Base-by-base conservation (phyloP, 345 rosid genomes). In the Conringia planisiliqua region DNA sequence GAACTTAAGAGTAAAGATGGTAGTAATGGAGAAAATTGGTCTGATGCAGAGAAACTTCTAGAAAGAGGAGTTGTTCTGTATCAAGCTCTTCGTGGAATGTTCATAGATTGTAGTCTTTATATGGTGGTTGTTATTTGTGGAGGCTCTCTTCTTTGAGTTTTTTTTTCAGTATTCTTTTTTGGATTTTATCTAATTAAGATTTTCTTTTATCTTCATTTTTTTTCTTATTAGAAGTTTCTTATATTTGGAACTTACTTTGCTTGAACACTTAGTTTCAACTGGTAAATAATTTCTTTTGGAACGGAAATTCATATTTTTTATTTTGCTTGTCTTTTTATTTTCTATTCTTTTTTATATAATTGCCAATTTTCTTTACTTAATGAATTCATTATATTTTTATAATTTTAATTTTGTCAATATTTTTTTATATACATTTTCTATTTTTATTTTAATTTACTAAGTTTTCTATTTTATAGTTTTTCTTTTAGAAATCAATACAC, bases 81-180 rank as follows among this genome's bases (percentile, higher is more conserved):
- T 76, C 90, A 83, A 80, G 80, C 79, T 6, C 38, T 81, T 13
- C 85, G 92, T 20, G 96, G 82, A n/a, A 36, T 88, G 59, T 88
- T 90, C 70, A 90, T 85, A 57, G 97, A 88, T 78, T 86, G 82
- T 86, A 88, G 96, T 78, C 75, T 92, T 67, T 92, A 92, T 75
- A 62, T 82, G 54, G 90, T 84, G 52, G 81, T 88, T 38, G 86
- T 89, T 39, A 72, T 84, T 61, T 86, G 86, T 66, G 81, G 85
- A 46, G 79, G 70, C 78, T 80, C 12, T 64, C 50, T 56, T 47
- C 12, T 77, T 20, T 64, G 46, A 67, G 13, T 3, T 59, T 52
- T 52, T 10, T 29, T 13, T 50, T 10, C 1, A 10, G 3, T 14
- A 24, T 22, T 10, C 30, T 67, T 30, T 30, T n/a, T 30, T 47